Percentiles rank a stretch among this genome's conserved stretches.
These are phyloP conservation scores for Aspergillus neoniger DNA, from an alignment of 2,329 filamentous ascomycete species.

Conservation along the genomic window DNA sequence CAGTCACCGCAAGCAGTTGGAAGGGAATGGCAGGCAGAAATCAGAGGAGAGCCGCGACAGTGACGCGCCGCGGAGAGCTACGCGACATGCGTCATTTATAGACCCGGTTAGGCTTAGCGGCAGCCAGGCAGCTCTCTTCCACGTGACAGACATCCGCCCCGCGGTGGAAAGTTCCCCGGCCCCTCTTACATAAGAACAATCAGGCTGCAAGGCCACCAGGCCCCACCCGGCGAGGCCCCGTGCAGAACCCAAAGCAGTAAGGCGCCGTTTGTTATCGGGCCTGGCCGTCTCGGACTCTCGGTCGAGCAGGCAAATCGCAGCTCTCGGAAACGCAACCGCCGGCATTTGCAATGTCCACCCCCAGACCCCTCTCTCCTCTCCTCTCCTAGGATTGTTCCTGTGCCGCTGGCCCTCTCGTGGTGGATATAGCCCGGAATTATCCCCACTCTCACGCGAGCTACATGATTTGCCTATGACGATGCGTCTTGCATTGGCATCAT, in stretches of 20 bases:
- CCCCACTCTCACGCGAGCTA: slow-evolving; percentile 13
- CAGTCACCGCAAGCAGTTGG: background rate
- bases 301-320: slow-evolving; percentile 13
- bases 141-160: slow-evolving; percentile 25
- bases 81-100: slow-evolving; percentile 25
- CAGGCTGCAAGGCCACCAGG: slow-evolving; percentile 20
- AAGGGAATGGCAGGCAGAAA: background rate
- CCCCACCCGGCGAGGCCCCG: background rate
- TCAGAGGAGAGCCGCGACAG: slow-evolving; percentile 7
- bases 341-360: slow-evolving; percentile 8
- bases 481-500: slow-evolving; percentile 28
- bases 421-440: background rate
- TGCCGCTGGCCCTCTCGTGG: background rate
- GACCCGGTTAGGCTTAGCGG: slow-evolving; percentile 21
- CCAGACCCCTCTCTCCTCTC: slow-evolving; percentile 7
- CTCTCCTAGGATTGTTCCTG: background rate
- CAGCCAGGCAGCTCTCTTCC: background rate
- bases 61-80: slow-evolving; percentile 21
- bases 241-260: background rate
- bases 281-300: slow-evolving; percentile 13
- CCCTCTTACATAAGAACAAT: background rate
- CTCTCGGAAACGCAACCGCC: background rate
- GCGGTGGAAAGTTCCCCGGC: slow-evolving; percentile 11
- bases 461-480: slow-evolving; percentile 26
- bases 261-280: background rate